phyloP scores from a whole-genome alignment of 768 basidiomycete genomes.

The Mycena sanguinolenta region DNA sequence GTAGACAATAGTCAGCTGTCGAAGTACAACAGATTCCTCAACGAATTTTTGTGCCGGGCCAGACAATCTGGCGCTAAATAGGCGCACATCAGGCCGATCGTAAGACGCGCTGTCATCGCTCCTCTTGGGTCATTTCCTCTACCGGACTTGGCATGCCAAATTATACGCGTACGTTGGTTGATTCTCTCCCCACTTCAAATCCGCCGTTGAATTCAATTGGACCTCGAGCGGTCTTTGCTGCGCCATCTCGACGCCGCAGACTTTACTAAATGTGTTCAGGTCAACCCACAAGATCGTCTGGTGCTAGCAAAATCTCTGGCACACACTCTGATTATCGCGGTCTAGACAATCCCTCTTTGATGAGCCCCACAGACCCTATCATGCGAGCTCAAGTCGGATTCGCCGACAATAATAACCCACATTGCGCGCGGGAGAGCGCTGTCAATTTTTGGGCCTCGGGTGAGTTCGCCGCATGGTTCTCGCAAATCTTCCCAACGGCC shows the following conservation, averaged over 20 bases:
- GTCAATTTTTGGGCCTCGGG: slow-evolving; percentile 38
- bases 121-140: neutral
- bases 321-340: neutral
- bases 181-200: slow-evolving; percentile 44
- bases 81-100: slow-evolving; percentile 37
- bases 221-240: slow-evolving; percentile 45
- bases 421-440: slow-evolving; percentile 55
- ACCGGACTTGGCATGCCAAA: slow-evolving; percentile 42
- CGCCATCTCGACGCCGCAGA: slow-evolving; percentile 56
- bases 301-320: neutral
- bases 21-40: too few relatives aligned
- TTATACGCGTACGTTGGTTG: neutral
- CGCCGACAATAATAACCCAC: slow-evolving; percentile 57
- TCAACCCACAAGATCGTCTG: slow-evolving; percentile 62
- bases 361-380: slow-evolving; percentile 55
- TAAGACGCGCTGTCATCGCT: neutral
- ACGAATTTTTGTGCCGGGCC: too few relatives aligned
- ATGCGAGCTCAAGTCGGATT: slow-evolving; percentile 59
- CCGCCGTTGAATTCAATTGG: slow-evolving; percentile 56
- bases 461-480: neutral
- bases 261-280: slow-evolving; percentile 62
- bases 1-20: too few relatives aligned
- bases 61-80: too few relatives aligned
- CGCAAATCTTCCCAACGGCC: slow-evolving; percentile 54
- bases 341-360: slow-evolving; percentile 69